Conservation (phyloP, 73 alveolate genomes). For the Uronychia binucleata region DNA sequence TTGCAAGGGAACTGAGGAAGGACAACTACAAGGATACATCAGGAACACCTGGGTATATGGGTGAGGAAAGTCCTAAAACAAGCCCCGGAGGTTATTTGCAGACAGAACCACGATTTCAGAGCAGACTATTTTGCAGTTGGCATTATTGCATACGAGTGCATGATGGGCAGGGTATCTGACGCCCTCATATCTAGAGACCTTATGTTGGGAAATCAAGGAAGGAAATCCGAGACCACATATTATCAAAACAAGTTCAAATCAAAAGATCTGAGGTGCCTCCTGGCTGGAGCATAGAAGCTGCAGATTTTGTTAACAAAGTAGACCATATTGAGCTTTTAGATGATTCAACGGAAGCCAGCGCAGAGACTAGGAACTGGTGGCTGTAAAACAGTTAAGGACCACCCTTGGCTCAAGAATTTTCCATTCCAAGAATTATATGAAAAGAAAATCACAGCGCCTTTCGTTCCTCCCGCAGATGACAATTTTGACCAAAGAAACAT, state of each 20-base stretch:
- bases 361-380: slow-evolving; percentile 77
- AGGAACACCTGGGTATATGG: slow-evolving; percentile 64
- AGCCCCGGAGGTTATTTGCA: slow-evolving; percentile 68
- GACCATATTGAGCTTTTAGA: slow-evolving; percentile 51
- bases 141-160: slow-evolving; percentile 58
- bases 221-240: slow-evolving; percentile 94
- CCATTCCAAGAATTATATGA: slow-evolving; percentile 60
- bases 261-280: slow-evolving; percentile 56
- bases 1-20: slow-evolving; percentile 43
- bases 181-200: slow-evolving; percentile 20
- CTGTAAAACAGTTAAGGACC: slow-evolving; percentile 69
- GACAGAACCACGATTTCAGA: slow-evolving; percentile 40
- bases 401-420: slow-evolving; percentile 73
- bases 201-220: slow-evolving; percentile 78
- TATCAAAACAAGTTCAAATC: slow-evolving; percentile 86
- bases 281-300: slow-evolving; percentile 71
- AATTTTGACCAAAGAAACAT: slow-evolving; percentile 57
- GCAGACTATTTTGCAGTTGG: slow-evolving; percentile 62
- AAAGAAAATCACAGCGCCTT: slow-evolving; percentile 70
- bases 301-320: slow-evolving; percentile 64
- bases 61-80: not conserved
- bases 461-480: slow-evolving; percentile 66
- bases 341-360: slow-evolving; percentile 75
- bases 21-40: slow-evolving; percentile 52
- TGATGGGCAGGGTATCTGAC: slow-evolving; percentile 49